phyloP scores from a whole-genome alignment of 2,329 filamentous ascomycete genomes.

The Aspergillus sp. region DNA sequence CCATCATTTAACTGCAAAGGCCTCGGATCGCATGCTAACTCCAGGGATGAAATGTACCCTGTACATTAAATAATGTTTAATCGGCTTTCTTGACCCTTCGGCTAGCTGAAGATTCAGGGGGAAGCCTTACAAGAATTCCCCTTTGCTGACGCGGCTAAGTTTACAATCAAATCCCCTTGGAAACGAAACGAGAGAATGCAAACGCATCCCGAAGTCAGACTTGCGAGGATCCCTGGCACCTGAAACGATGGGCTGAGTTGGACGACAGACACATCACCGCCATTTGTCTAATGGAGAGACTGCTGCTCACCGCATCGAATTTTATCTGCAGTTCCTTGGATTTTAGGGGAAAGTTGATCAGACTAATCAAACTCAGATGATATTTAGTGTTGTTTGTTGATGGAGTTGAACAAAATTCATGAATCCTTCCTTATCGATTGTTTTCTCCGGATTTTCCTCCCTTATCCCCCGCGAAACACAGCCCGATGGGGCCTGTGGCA shows the following conservation, averaged over 20 bases:
- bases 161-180: not conserved
- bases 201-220: slow-evolving; percentile 3
- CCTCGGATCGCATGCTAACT: not conserved
- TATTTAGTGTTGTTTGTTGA: slow-evolving; percentile 12
- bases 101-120: not conserved
- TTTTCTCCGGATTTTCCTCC: slow-evolving; percentile 17
- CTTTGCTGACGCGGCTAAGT: slow-evolving; percentile 1
- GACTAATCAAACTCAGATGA: not conserved
- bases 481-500: slow-evolving; percentile 14
- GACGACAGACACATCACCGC: slow-evolving; percentile 19
- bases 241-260: slow-evolving; percentile 20
- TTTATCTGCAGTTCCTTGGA: not conserved
- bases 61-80: not conserved
- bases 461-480: slow-evolving; percentile 30
- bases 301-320: slow-evolving; percentile 16
- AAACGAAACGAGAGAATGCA: slow-evolving; percentile 1
- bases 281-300: slow-evolving; percentile 7
- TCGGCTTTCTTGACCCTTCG: not conserved
- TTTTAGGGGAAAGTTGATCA: not conserved
- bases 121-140: not conserved
- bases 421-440: slow-evolving; percentile 5
- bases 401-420: slow-evolving; percentile 11
- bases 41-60: slow-evolving; percentile 4
- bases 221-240: slow-evolving; percentile 9
- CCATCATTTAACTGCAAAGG: not conserved